phyloP scores from a whole-genome alignment of 306 rosid species.

The Psophocarpus tetragonolobus region DNA sequence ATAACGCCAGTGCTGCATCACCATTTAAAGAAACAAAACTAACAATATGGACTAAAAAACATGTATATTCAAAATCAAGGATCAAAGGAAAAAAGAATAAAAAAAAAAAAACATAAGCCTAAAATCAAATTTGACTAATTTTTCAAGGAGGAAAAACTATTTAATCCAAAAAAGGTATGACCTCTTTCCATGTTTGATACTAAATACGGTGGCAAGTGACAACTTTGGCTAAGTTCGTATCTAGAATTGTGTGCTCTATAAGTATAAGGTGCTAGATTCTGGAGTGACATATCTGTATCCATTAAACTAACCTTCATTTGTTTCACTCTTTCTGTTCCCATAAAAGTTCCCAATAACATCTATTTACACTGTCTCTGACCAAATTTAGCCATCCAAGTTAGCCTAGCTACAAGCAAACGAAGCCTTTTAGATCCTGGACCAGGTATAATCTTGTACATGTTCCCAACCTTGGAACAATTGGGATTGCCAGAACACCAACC shows the following conservation, averaged over 20 bases:
- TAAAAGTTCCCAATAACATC: constrained; percentile 29
- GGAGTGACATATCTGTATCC: constrained; percentile 18
- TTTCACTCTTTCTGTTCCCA: constrained; percentile 22
- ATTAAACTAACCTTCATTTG: background rate
- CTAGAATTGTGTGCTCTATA: background rate
- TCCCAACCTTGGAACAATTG: constrained; percentile 65
- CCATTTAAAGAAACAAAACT: background rate
- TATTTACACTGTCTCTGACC: constrained; percentile 68
- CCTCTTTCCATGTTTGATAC: constrained; percentile 15
- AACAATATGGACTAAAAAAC: background rate
- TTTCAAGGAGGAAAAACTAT: background rate
- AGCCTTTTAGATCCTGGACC: constrained; percentile 70
- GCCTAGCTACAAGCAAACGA: constrained; percentile 50
- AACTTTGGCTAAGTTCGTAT: constrained; percentile 23
- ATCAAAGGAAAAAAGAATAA: background rate
- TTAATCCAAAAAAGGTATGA: background rate
- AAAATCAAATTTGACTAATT: background rate
- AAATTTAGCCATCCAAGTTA: constrained; percentile 37
- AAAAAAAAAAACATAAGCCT: background rate
- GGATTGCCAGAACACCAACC: constrained; percentile 77
- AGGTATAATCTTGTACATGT: constrained; percentile 57
- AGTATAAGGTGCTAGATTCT: background rate
- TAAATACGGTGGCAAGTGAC: background rate
- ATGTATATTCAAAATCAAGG: too few species aligned
- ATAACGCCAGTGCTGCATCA: background rate